These are phyloP conservation scores for Chrysophaeum taylorii DNA, from an alignment of 352 stramenopile species.

Conservation along the genomic window DNA sequence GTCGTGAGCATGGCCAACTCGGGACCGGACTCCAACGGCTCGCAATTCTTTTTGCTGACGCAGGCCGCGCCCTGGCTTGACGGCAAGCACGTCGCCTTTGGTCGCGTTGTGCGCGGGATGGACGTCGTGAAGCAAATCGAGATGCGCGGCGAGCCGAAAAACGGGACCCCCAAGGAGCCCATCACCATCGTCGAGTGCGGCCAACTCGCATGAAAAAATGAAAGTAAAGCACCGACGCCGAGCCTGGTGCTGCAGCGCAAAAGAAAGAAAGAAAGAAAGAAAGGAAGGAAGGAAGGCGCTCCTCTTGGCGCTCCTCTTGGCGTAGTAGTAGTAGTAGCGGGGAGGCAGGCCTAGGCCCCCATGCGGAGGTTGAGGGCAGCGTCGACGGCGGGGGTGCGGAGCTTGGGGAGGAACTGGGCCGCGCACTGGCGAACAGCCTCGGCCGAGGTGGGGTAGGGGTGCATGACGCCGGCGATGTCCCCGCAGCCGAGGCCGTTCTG, in stretches of 20 bases:
- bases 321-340: no score
- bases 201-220: neutral
- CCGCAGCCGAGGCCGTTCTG: slow-evolving; percentile 58
- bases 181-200: slow-evolving; percentile 71
- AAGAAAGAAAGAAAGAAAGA: no score
- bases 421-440: slow-evolving; percentile 41
- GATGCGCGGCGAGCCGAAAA: slow-evolving; percentile 58
- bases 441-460: slow-evolving; percentile 62
- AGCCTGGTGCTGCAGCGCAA: no score
- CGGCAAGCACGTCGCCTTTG: slow-evolving; percentile 97
- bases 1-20: slow-evolving; percentile 92
- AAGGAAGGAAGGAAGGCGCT: no score
- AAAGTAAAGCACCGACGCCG: no score
- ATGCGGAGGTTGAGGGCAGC: neutral
- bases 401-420: neutral
- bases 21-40: slow-evolving; percentile 87
- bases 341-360: no score
- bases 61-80: slow-evolving; percentile 84
- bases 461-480: slow-evolving; percentile 57
- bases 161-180: slow-evolving; percentile 61
- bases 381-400: neutral
- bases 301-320: no score
- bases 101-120: slow-evolving; percentile 73
- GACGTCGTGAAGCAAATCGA: slow-evolving; percentile 85
- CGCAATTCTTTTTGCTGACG: slow-evolving; percentile 90